Evolutionary conservation across 257 asterid species (phyloP).

Genomic region (Fraxinus anomala): DNA sequence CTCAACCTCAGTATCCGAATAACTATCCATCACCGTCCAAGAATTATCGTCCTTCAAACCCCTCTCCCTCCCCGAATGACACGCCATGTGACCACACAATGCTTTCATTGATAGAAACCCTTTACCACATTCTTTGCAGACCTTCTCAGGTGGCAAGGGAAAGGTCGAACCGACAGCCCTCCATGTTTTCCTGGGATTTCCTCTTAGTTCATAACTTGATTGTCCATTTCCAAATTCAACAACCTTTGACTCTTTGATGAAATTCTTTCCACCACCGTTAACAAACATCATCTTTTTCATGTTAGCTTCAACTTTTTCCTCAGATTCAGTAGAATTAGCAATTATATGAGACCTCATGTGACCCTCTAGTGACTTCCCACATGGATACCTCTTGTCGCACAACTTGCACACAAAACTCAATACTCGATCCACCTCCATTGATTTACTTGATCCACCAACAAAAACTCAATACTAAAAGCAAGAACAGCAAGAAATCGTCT

Average conservation of each 20-base stretch:
- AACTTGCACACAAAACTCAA: constrained; percentile 60
- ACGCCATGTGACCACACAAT: constrained; percentile 99
- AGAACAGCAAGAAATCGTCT: constrained; percentile 24
- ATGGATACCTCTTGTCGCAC: constrained; percentile 65
- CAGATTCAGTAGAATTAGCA: constrained; percentile 41
- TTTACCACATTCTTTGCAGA: constrained; percentile 97
- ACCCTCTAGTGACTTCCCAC: constrained; percentile 87
- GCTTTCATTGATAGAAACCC: constrained; percentile 89
- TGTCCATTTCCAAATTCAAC: constrained; percentile 46
- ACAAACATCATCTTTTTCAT: constrained; percentile 42
- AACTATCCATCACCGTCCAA: constrained; percentile 68
- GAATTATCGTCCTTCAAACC: constrained; percentile 66
- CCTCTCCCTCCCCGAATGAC: constrained; percentile 78
- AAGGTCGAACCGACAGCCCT: constrained; percentile 51
- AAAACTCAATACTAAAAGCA: constrained; percentile 21
- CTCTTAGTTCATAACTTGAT: constrained; percentile 68
- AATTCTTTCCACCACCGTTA: constrained; percentile 18
- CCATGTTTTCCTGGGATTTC: constrained; percentile 85
- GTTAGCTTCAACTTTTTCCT: constrained; percentile 40
- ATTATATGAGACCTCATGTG: constrained; percentile 82
- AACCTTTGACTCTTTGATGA: constrained; percentile 32
- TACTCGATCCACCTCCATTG: constrained; percentile 58
- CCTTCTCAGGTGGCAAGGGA: constrained; percentile 52
- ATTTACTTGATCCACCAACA: constrained; percentile 21
- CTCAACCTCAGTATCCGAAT: constrained; percentile 68